These are phyloP conservation scores for Penicillium malachiteum DNA, from an alignment of 495 filamentous ascomycete species.

Conservation along the genomic window DNA sequence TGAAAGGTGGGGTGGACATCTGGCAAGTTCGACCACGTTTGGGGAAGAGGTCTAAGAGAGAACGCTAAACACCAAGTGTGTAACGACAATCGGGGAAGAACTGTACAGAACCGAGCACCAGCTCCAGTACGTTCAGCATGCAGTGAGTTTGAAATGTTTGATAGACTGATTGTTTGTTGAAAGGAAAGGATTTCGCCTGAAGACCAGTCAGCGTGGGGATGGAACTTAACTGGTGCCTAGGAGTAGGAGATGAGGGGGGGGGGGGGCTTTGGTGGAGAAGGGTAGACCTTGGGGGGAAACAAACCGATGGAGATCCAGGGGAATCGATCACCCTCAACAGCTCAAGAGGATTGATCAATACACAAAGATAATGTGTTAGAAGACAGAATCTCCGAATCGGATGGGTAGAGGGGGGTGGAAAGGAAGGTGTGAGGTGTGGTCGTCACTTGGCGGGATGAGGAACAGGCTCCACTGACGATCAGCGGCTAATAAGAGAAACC, in stretches of 20 bases:
- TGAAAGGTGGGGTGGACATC: conserved; percentile 82
- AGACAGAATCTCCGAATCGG: conserved; percentile 10
- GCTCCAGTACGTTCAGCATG: conserved; percentile 18
- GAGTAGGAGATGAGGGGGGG: conserved; percentile 23
- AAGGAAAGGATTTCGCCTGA: background rate
- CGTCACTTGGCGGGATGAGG: conserved; percentile 39
- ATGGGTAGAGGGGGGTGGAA: conserved; percentile 16
- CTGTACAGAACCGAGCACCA: conserved; percentile 22
- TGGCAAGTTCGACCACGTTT: conserved; percentile 35
- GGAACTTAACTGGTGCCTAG: conserved; percentile 26
- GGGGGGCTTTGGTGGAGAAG: conserved; percentile 3
- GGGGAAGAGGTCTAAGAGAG: conserved; percentile 16
- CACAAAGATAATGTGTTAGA: conserved; percentile 1
- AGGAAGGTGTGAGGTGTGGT: conserved; percentile 32
- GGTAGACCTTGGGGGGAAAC: too few species aligned
- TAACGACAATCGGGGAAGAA: conserved; percentile 16
- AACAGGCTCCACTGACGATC: conserved; percentile 44
- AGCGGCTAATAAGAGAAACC: conserved; percentile 36
- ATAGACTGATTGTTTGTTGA: background rate
- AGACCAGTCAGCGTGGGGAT: conserved; percentile 17
- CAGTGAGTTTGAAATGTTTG: conserved; percentile 1
- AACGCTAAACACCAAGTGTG: conserved; percentile 21
- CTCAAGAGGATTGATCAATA: conserved; percentile 13
- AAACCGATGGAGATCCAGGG: background rate
- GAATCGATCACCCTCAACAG: conserved; percentile 11